phyloP scores from a whole-genome alignment of 495 filamentous ascomycete genomes.

The Aspergillus ellipticus region DNA sequence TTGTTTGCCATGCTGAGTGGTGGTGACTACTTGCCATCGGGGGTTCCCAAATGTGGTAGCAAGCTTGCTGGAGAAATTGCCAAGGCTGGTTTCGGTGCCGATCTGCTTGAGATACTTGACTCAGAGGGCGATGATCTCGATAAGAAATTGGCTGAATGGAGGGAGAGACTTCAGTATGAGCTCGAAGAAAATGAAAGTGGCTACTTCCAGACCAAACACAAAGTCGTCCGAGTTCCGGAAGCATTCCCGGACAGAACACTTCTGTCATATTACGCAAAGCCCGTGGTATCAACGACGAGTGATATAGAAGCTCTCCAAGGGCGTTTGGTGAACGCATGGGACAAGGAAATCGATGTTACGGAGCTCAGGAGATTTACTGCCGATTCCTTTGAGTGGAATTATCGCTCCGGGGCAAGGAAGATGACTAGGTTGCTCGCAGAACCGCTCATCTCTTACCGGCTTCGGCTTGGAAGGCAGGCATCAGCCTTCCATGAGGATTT shows the following conservation, averaged over 20 bases:
- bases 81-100: slow-evolving; percentile 77
- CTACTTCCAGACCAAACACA: slow-evolving; percentile 73
- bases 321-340: slow-evolving; percentile 53
- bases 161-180: slow-evolving; percentile 68
- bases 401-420: slow-evolving; percentile 73
- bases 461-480: slow-evolving; percentile 42
- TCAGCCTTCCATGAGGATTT: slow-evolving; percentile 15
- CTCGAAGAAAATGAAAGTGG: slow-evolving; percentile 80
- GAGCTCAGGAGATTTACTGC: slow-evolving; percentile 68
- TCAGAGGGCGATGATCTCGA: slow-evolving; percentile 46
- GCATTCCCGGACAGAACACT: slow-evolving; percentile 76
- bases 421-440: slow-evolving; percentile 79
- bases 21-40: slow-evolving; percentile 89
- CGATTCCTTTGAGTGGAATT: slow-evolving; percentile 83
- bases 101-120: slow-evolving; percentile 59
- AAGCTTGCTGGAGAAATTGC: slow-evolving; percentile 89
- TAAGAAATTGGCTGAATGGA: slow-evolving; percentile 60
- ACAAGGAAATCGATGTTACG: slow-evolving; percentile 59
- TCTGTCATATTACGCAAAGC: slow-evolving; percentile 80
- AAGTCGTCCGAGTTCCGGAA: slow-evolving; percentile 69
- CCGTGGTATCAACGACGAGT: slow-evolving; percentile 64
- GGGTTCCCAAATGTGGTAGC: slow-evolving; percentile 80
- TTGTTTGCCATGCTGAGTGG: slow-evolving; percentile 93
- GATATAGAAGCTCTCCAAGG: slow-evolving; percentile 55
- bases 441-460: slow-evolving; percentile 63